These are phyloP conservation scores for Penicillium verhagenii DNA, from an alignment of 495 filamentous ascomycete genomes.

Conservation along the genomic window DNA sequence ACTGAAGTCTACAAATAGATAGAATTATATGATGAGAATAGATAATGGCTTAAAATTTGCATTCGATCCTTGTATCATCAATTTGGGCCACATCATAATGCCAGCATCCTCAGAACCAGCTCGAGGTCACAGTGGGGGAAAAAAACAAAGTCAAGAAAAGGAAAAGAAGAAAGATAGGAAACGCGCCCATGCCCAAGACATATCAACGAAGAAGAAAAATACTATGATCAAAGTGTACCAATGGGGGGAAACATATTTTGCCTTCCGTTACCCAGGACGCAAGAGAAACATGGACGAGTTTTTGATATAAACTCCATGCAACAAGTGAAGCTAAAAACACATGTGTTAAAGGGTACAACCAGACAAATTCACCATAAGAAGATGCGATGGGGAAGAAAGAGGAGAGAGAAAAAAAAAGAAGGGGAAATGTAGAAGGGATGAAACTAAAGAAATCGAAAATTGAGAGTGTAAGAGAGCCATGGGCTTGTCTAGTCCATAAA, in stretches of 20 bases:
- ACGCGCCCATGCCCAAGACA: background rate
- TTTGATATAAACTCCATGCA: background rate
- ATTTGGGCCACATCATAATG: constrained; percentile 12
- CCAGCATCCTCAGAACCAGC: constrained; percentile 8
- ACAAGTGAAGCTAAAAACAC: constrained; percentile 11
- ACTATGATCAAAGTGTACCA: background rate
- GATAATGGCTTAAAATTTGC: background rate
- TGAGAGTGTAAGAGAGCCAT: background rate
- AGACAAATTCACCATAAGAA: background rate
- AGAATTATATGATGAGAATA: background rate
- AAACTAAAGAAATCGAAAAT: background rate
- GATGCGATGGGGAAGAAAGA: background rate
- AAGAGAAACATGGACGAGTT: background rate
- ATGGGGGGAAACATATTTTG: background rate
- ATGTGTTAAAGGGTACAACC: background rate
- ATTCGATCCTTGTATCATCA: constrained; percentile 5
- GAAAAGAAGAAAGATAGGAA: background rate
- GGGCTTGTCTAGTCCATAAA: constrained; percentile 82
- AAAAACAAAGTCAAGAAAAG: too few relatives aligned
- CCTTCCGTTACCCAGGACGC: background rate
- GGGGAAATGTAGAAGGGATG: too few relatives aligned
- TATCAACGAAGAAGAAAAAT: background rate
- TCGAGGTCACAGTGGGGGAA: constrained; percentile 2
- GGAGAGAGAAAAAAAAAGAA: background rate
- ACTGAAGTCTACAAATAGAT: background rate